Base-by-base conservation (phyloP, 1,139 yeast species). In the Candida glucosophila region DNA sequence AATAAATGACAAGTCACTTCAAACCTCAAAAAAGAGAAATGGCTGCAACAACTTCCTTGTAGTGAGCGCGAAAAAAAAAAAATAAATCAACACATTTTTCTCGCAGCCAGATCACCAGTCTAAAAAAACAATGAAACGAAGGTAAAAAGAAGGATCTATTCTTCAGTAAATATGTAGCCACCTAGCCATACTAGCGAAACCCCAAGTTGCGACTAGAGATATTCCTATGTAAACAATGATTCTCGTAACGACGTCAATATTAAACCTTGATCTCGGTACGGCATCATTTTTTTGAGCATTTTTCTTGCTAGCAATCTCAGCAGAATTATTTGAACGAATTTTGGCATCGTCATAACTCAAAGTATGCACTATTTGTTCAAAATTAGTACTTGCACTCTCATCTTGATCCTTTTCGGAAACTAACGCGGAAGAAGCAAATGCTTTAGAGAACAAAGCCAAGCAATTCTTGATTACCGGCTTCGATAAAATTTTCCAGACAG, bases 171-270 rank as follows among this genome's bases (percentile, higher is more conserved):
- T 7, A 6, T 23, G 25, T 9, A 28, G 12, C 5, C 17, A 24
- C 16, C 24, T 22, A 3, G 27, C 12, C 12, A 17, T 44, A 12
- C 50, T 27, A 2, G 56, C 52, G 39, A 67, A 65, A 6, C 67
- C 68, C 59, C 70, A 55, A 7, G 63, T 43, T 0, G 75, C 67
- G 15, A 59, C 42, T 15, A 55, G 40, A 0, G 83, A 61, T 15
- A 83, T 70, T 0, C 94, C 94, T 3, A 80, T 75, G 48, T 85
- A 85, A 1, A 82, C 80, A 12, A 78, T 57, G 31, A 81, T 49
- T 41, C 88, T 62, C 8, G 90, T 83, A 22, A 81, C 57, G 11
- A 80, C 79, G 36, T 78, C 88, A 16, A 79, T 77, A 35, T 79
- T 90, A 41, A 75, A 77, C 28, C 86, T 58, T n/a, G n/a, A n/a